Evolutionary conservation across 1,284 basidiomycete genomes (phyloP), one percentile per base, ranked within the genome.

Genomic region (Cutaneotrichosporon sp.): DNA sequence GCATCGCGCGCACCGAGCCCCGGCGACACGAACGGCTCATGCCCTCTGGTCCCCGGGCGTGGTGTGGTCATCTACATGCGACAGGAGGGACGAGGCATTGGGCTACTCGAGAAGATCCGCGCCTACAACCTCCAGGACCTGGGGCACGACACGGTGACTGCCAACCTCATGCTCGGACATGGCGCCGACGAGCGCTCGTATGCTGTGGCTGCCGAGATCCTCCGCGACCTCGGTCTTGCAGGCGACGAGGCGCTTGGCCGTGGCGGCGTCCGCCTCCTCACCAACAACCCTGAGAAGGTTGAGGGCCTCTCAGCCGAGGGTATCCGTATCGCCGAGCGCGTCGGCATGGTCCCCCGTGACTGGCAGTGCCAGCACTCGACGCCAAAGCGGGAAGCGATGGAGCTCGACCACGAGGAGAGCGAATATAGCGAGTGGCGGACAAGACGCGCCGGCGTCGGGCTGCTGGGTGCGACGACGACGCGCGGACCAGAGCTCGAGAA

Each of bases 41-140:
- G 59, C 8, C 62, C 60, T 22, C 60, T 36, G 34, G 74, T 80
- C 0, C 90, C 89, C 1, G 91, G 91, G 4, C 88, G 92, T 13
- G 97, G 97, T n/a, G 94, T 91, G 4, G 89, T 99, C 64, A 87
- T 99, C 64, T 99, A 99, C 81, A 87, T 99, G 68, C 89, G 97
- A 16, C 97, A 99, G 80, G 97, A 99, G 80, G 97, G 97, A n/a
- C 88, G 97, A 21, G 97, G 97, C 2, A 99, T 99, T 69, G 97
- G 97, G 0, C 83, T 99, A 5, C 82, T 98, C 42, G 94, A 94
- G 66, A 99, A 99, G 80, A 91, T 99, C 65, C 88, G 92, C 58
- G 97, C 97, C 13, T 99, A 99, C 83, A 99, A 99, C 76, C 84
- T 99, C 34, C 97, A 99, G 79, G 97, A 99, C 77, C 84, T 99